Evolutionary conservation across 345 rosid genomes (phyloP), one percentile per base, ranked within the genome.

Genomic region (Euphorbia peplus): DNA sequence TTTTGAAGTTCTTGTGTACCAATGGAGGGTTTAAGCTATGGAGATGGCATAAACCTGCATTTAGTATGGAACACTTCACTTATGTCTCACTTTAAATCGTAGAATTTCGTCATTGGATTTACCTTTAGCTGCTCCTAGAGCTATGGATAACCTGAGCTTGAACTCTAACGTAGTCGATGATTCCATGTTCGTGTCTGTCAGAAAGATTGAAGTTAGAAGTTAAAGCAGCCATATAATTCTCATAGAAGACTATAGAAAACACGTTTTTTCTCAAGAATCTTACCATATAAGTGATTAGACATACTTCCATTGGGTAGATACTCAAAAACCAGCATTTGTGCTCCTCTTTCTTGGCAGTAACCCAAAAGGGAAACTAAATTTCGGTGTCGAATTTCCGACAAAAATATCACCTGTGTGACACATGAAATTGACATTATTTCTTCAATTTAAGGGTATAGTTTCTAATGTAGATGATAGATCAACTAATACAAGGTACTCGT

Each of bases 61-160:
- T n/a, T 68, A 72, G 57, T 56, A 25, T 51, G 37, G 54, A 76
- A 66, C 60, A n/a, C 22, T 56, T 14, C 19, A 19, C 13, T 35
- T 30, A 22, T 25, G n/a, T 12, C 21, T 35, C 37, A 18, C 16
- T 16, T 39, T 46, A 51, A 42, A 30, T 32, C 25, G 44, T 26
- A 32, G 44, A 25, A 70, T 22, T 52, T 29, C 30, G 22, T 63
- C 29, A 69, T 24, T 2, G 65, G 39, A 71, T 66, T 69, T 75
- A 88, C 95, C 97, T 88, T 73, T 86, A 52, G 90, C 95, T 9
- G 89, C 92, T 57, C 87, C 89, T 1, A 85, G 64, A 62, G 92
- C 90, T 71, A 88, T 79, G 19, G 79, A 83, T 60, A 90, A 29
- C 80, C 91, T 82, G 52, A 77, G 87, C 73, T 86, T 81, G 81